Evolutionary conservation across 495 filamentous ascomycete species (phyloP).

Genomic region (Aspergillus leporis): DNA sequence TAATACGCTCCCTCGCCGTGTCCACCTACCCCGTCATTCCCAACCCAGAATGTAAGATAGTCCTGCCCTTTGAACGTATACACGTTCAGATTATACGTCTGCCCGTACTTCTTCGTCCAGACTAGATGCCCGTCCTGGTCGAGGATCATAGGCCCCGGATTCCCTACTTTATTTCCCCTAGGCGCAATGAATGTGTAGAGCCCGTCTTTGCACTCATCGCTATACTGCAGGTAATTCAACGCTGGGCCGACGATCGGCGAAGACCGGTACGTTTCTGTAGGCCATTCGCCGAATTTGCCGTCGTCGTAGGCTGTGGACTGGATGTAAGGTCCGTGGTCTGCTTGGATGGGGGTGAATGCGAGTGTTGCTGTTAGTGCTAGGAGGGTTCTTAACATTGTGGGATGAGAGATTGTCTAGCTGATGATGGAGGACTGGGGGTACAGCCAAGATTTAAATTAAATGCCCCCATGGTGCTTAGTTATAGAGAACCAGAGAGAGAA

Average conservation of each 20-base stretch:
- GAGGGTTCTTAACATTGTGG: background rate
- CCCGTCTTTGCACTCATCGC: slow-evolving; percentile 34
- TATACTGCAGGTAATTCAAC: slow-evolving; percentile 35
- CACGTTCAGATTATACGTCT: slow-evolving; percentile 44
- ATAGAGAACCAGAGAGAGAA: background rate
- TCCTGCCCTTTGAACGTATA: slow-evolving; percentile 39
- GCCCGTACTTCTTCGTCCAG: slow-evolving; percentile 38
- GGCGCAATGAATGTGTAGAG: slow-evolving; percentile 45
- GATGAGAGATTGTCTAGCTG: background rate
- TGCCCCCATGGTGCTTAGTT: background rate
- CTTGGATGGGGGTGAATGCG: slow-evolving; percentile 3
- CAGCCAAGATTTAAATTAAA: background rate
- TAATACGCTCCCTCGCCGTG: slow-evolving; percentile 50
- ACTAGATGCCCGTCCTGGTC: slow-evolving; percentile 45
- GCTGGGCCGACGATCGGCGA: slow-evolving; percentile 36
- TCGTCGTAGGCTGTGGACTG: slow-evolving; percentile 28
- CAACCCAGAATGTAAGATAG: slow-evolving; percentile 55
- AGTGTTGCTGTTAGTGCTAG: background rate
- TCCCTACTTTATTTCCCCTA: slow-evolving; percentile 36
- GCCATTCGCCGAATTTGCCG: slow-evolving; percentile 39
- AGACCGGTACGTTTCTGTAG: slow-evolving; percentile 40
- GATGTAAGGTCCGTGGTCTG: slow-evolving; percentile 15
- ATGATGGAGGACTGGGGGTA: background rate
- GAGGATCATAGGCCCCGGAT: slow-evolving; percentile 45
- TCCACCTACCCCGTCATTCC: slow-evolving; percentile 45